These are phyloP conservation scores for Discostella stelligera DNA, from an alignment of 352 stramenopile species.

Conservation along the genomic window DNA sequence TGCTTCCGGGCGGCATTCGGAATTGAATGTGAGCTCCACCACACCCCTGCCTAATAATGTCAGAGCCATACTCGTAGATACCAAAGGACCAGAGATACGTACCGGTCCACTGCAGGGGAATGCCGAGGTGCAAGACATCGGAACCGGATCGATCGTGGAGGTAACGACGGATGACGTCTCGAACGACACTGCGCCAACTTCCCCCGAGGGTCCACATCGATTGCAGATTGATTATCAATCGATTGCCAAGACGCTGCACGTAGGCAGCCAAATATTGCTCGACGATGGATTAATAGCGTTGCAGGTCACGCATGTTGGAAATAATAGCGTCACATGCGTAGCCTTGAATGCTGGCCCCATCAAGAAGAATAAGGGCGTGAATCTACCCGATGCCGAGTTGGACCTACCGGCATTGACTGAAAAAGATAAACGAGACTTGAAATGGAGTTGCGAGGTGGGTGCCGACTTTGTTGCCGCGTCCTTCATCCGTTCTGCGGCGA, in stretches of 20 bases:
- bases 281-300: conserved; percentile 91
- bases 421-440: conserved; percentile 92
- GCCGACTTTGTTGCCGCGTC: conserved; percentile 93
- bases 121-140: conserved; percentile 85
- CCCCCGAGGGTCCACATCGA: conserved; percentile 84
- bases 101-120: conserved; percentile 88
- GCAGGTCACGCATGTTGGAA: conserved; percentile 81
- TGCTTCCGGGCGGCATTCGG: conserved; percentile 61
- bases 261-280: conserved; percentile 87
- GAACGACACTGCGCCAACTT: conserved; percentile 63
- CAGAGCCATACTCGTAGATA: conserved; percentile 90
- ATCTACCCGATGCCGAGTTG: conserved; percentile 89
- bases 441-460: conserved; percentile 88
- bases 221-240: conserved; percentile 92
- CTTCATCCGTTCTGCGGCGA: conserved; percentile 90
- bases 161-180: conserved; percentile 87
- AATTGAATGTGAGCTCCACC: conserved; percentile 27
- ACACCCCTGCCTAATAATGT: conserved; percentile 85
- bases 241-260: conserved; percentile 85
- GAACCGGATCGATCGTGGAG: conserved; percentile 86
- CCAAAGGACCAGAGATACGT: conserved; percentile 92
- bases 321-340: conserved; percentile 84
- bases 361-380: conserved; percentile 92
- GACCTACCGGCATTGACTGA: conserved; percentile 90
- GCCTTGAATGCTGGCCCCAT: conserved; percentile 91